These are phyloP conservation scores for Porpolomopsis calyptriformis DNA, from an alignment of 768 basidiomycete species.

Conservation along the genomic window DNA sequence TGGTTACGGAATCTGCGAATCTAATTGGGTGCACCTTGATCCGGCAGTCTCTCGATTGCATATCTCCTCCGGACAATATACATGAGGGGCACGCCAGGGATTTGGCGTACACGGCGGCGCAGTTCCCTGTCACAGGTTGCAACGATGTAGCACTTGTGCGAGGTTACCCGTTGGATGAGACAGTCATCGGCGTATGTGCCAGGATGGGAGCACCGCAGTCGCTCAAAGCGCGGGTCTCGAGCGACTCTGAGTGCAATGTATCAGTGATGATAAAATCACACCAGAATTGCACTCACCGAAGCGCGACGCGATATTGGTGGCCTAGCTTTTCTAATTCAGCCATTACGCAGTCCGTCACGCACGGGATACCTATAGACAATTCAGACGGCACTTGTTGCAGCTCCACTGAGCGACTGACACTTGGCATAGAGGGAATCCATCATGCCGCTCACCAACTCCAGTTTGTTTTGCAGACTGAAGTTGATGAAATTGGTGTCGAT, in stretches of 20 bases:
- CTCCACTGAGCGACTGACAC: conserved; percentile 38
- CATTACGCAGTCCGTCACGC: conserved; percentile 98
- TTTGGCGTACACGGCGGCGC: conserved; percentile 81
- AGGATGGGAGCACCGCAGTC: conserved; percentile 80
- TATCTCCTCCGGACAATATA: conserved; percentile 90
- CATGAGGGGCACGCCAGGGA: conserved; percentile 92
- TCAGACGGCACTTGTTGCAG: neutral
- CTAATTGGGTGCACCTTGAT: conserved; percentile 76
- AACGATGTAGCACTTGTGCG: conserved; percentile 94
- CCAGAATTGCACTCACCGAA: no score
- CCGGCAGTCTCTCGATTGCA: conserved; percentile 90
- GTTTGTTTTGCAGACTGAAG: conserved; percentile 93
- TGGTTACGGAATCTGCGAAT: neutral
- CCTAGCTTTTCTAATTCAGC: conserved; percentile 97
- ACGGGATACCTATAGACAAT: conserved; percentile 70
- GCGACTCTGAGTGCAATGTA: conserved; percentile 57
- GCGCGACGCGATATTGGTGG: conserved; percentile 86
- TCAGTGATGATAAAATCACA: no score
- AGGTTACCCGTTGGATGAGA: conserved; percentile 87
- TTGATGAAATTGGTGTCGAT: conserved; percentile 99
- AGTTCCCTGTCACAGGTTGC: conserved; percentile 97
- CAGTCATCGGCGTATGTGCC: conserved; percentile 99
- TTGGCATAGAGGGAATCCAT: conserved; percentile 99
- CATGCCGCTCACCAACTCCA: conserved; percentile 95
- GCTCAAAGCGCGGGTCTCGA: conserved; percentile 93